phyloP scores from a whole-genome alignment of 106 monocot species.

The Acanthochlamys bracteata region DNA sequence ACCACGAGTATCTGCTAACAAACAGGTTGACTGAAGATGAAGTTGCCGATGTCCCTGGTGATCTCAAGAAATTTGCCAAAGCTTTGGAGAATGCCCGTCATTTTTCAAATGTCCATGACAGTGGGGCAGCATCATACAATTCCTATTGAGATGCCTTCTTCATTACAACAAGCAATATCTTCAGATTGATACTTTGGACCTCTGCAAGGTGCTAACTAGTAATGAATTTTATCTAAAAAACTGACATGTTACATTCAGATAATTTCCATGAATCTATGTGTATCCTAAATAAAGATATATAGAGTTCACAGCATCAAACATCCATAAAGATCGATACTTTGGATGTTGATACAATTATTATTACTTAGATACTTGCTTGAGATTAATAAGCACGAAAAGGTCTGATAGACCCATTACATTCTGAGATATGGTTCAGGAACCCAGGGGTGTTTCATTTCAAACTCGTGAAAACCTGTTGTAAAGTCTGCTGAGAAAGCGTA shows the following conservation, averaged over 20 bases:
- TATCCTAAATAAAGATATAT: too few species aligned
- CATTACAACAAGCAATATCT: too few species aligned
- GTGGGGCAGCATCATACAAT: constrained; percentile 22
- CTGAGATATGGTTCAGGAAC: constrained; percentile 5
- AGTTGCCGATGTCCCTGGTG: constrained; percentile 6
- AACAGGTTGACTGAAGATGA: constrained; percentile 2
- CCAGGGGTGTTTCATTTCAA: neutral
- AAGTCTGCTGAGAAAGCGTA: constrained; percentile 24
- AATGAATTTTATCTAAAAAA: too few species aligned
- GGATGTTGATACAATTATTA: neutral
- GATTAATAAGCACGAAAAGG: too few species aligned
- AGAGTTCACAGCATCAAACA: too few species aligned
- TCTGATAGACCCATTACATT: too few species aligned
- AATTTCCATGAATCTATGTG: too few species aligned
- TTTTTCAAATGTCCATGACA: neutral
- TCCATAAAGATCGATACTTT: neutral
- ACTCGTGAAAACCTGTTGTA: constrained; percentile 17
- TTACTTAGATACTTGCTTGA: too few species aligned
- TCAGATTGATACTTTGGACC: too few species aligned
- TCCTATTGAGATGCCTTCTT: neutral
- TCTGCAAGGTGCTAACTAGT: too few species aligned
- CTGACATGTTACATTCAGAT: too few species aligned
- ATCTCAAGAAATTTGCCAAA: constrained; percentile 39
- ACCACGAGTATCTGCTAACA: neutral
- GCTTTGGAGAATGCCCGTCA: constrained; percentile 22